These are phyloP conservation scores for Sungouiella blattae DNA, from an alignment of 805 yeast species.

Conservation along the genomic window DNA sequence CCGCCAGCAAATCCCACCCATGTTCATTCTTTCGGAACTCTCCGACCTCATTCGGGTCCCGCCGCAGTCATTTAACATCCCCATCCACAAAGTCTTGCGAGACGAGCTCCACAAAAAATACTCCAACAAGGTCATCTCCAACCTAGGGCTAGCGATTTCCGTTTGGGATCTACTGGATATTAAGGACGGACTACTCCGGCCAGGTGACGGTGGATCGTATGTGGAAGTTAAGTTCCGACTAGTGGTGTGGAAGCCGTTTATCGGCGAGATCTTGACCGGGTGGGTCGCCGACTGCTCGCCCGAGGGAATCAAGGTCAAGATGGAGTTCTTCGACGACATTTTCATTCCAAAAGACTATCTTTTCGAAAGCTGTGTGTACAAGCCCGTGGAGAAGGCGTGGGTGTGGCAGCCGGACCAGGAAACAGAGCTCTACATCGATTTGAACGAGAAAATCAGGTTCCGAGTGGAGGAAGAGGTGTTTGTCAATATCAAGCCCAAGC, in stretches of 20 bases:
- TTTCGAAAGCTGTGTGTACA: constrained; percentile 71
- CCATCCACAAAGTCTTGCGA: constrained; percentile 67
- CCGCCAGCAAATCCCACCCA: too few relatives aligned
- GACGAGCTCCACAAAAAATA: constrained; percentile 82
- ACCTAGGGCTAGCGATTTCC: constrained; percentile 79
- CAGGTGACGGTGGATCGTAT: constrained; percentile 91
- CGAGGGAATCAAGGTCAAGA: constrained; percentile 80
- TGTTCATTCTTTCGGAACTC: constrained; percentile 83
- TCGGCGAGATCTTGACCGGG: constrained; percentile 89
- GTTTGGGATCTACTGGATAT: constrained; percentile 80
- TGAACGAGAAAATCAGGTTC: constrained; percentile 87
- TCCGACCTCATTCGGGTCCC: constrained; percentile 85
- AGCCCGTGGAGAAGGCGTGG: constrained; percentile 87
- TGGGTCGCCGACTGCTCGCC: constrained; percentile 86
- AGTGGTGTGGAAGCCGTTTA: constrained; percentile 87
- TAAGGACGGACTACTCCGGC: constrained; percentile 84
- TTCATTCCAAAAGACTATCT: constrained; percentile 80
- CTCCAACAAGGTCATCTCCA: constrained; percentile 79
- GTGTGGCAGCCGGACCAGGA: constrained; percentile 82
- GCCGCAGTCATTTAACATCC: constrained; percentile 75
- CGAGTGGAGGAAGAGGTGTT: constrained; percentile 88
- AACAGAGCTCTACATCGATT: constrained; percentile 75
- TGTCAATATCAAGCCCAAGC: constrained; percentile 75
- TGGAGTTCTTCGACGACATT: constrained; percentile 90
- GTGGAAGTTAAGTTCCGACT: constrained; percentile 72